phyloP scores from a whole-genome alignment of 805 yeast species.

The Candida jianshihensis region DNA sequence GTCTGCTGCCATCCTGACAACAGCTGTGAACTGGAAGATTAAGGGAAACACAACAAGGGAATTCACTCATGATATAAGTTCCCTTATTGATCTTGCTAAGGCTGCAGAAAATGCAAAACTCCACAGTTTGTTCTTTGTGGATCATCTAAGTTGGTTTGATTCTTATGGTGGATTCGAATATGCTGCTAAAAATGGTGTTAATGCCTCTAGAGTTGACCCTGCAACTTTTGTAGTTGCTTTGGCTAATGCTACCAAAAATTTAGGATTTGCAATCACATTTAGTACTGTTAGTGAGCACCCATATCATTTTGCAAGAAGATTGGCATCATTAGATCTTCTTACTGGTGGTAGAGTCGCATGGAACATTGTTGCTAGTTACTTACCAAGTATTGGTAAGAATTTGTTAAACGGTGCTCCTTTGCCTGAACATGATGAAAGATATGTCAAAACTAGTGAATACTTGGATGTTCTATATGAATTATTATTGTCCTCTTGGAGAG shows the following conservation, averaged over 20 bases:
- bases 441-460: conserved; percentile 31
- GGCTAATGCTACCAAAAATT: conserved; percentile 30
- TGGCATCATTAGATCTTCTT: conserved; percentile 34
- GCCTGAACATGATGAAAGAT: conserved; percentile 34
- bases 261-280: conserved; percentile 32
- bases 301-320: conserved; percentile 30
- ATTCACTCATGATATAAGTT: too few relatives aligned
- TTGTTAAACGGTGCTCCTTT: conserved; percentile 28
- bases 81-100: too few relatives aligned
- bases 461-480: conserved; percentile 30
- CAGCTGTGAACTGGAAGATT: too few relatives aligned
- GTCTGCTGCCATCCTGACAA: too few relatives aligned
- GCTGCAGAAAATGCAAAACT: too few relatives aligned
- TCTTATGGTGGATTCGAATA: too few relatives aligned
- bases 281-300: conserved; percentile 34
- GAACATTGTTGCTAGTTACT: conserved; percentile 35
- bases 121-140: too few relatives aligned
- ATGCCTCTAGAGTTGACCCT: conserved; percentile 25
- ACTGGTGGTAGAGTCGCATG: conserved; percentile 35
- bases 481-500: conserved; percentile 32
- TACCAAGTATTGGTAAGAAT: conserved; percentile 31
- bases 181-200: conserved; percentile 11
- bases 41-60: too few relatives aligned
- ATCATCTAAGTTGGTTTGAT: too few relatives aligned
- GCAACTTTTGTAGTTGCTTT: conserved; percentile 28